phyloP scores from a whole-genome alignment of 257 asterid genomes.

The Ajuga chamaepitys region DNA sequence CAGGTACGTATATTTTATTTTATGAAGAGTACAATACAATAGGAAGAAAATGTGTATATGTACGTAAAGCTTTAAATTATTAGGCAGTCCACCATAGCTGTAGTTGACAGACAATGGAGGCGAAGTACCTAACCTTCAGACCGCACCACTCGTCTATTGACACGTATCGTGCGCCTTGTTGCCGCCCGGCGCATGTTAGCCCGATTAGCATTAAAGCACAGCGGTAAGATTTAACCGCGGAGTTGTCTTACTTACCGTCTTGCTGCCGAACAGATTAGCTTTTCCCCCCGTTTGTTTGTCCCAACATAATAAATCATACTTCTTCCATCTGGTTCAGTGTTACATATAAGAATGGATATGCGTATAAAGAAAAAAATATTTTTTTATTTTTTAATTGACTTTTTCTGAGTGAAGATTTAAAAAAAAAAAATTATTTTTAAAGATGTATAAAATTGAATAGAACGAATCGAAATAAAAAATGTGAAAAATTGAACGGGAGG shows the following conservation, averaged over 20 bases:
- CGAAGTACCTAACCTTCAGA: constrained; percentile 28
- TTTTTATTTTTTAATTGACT: too few relatives aligned
- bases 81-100: constrained; percentile 31
- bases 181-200: constrained; percentile 16
- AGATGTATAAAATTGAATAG: too few relatives aligned
- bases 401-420: too few relatives aligned
- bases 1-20: constrained; percentile 16
- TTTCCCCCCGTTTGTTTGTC: not conserved
- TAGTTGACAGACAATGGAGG: constrained; percentile 31
- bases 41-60: not conserved
- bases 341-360: too few relatives aligned
- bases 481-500: too few relatives aligned
- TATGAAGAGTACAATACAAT: constrained; percentile 3
- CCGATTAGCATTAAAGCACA: constrained; percentile 1
- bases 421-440: too few relatives aligned
- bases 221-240: not conserved
- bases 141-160: constrained; percentile 14
- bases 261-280: not conserved
- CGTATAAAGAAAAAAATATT: too few relatives aligned
- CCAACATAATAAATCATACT: not conserved
- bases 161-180: constrained; percentile 16
- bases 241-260: not conserved
- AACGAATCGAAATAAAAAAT: too few relatives aligned
- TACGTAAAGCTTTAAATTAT: constrained; percentile 27
- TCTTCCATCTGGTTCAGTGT: too few relatives aligned